Base-by-base conservation (phyloP, 495 filamentous ascomycete species). In the Penicillium odoratum region DNA sequence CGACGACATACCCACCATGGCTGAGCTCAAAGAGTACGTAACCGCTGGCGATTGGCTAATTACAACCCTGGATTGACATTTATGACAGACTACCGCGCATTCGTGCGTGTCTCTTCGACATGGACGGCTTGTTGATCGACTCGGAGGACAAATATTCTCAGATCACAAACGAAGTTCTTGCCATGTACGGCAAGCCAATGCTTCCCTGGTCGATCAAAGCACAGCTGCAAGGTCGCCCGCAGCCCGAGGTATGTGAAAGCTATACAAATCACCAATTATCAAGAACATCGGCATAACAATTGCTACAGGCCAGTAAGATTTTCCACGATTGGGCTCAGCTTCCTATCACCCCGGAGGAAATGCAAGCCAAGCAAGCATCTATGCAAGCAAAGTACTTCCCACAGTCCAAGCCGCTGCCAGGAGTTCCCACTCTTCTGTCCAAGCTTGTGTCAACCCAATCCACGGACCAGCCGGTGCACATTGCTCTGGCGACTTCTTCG, bases 191-290 rank as follows among this genome's bases (percentile, higher is more conserved):
- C 57, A 85, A 85, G 36, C 85, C 88, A 7, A 63, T 73, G 18
- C 78, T 99, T 5, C 93, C 94, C 2, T 99, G 94, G 94, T 82
- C 81, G 48, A 84, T 99, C 73, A 99, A 99, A 77, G 93, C 95
- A 1, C 88, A 91, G 67, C 73, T 99, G 2, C 94, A 98, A 78
- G 95, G 95, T n/a, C 88, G 94, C 0, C 94, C 93, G 0, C 85
- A 80, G 3, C 83, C 89, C 4, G 85, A 87, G 51, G 89, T 85
- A 76, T 9, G 18, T 38, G 7, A 42, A 16, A 3, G n/a, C 11
- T 13, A 5, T n/a, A 9, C 9, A 4, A 30, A 28, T 42, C 25
- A 21, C 18, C 40, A 26, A 15, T 34, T 2, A 15, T n/a, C 26
- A 25, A 15, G n/a, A 25, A 34, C 13, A 18, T 8, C 15, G 43